Evolutionary conservation across 2,329 filamentous ascomycete species (phyloP), one percentile per base, ranked within the genome.

Genomic region (Camptophora hylomeconis): DNA sequence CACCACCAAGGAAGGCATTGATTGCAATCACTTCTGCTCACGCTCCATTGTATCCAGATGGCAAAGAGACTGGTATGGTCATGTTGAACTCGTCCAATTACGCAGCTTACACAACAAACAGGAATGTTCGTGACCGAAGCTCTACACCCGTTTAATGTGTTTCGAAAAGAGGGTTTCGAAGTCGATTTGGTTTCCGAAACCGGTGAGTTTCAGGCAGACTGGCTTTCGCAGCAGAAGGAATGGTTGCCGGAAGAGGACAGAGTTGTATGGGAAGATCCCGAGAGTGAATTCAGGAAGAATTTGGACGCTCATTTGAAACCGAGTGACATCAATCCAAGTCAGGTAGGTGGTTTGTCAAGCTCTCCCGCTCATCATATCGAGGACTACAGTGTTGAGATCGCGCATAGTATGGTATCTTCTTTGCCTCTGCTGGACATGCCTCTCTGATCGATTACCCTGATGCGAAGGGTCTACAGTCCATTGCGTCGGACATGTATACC

Each of bases 91-190:
- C 18, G 5, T 10, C 14, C 12, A 28, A 18, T 10, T 9, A 28
- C 14, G 14, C 25, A 18, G 17, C 28, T n/a, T n/a, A n/a, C n/a
- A n/a, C n/a, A n/a, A n/a, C n/a, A n/a, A 5, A 34, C 35, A 8
- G 60, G 57, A 7, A 42, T 65, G 26, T 65, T 65, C 46, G 57
- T 65, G 35, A 53, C 44, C 28, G 61, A 65, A 40, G 61, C 61
- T 10, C 50, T 64, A 5, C 60, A 65, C 36, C 61, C 61, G 1
- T 65, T 50, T 51, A 56, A 61, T 11, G 59, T 62, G 13, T 50
- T 65, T 32, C 46, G 35, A 5, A 49, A 45, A 2, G 41, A 41
- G 1, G 46, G 38, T 9, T 41, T 43, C 41, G 50, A 54, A 20
- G 56, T 58, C 30, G 54, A 58, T 35, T 46, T 59, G 20, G 54